A percentile compares a stretch with the other conserved stretches of the same genome.
These are phyloP conservation scores for Cyberlindnera mycetangii DNA, from an alignment of 805 yeast genomes.

Conservation along the genomic window DNA sequence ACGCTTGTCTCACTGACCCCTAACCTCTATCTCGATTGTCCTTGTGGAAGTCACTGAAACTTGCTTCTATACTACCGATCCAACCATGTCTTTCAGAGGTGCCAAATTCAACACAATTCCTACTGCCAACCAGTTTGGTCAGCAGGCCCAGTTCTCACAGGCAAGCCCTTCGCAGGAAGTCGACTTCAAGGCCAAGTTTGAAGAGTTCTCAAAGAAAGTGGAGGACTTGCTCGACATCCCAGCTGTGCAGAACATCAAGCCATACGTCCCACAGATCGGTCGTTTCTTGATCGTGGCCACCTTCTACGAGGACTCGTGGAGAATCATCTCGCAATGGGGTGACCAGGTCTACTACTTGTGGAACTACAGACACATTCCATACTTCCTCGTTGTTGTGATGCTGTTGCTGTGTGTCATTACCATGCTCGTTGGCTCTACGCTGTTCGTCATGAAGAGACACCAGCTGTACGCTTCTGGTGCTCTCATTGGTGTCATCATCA, in stretches of 20 bases:
- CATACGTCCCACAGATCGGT: constrained; percentile 84
- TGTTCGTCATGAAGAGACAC: constrained; percentile 66
- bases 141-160: constrained; percentile 14
- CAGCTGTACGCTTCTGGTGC: constrained; percentile 69
- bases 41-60: not conserved
- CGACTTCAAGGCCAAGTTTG: constrained; percentile 9
- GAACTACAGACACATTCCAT: constrained; percentile 75
- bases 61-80: not conserved
- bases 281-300: constrained; percentile 91
- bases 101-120: constrained; percentile 29
- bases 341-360: constrained; percentile 86
- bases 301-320: constrained; percentile 81
- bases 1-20: too few species aligned
- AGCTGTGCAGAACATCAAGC: constrained; percentile 47
- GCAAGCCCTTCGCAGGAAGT: constrained; percentile 21
- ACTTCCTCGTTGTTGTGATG: constrained; percentile 72
- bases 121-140: constrained; percentile 19
- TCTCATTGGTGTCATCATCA: constrained; percentile 64
- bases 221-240: constrained; percentile 54
- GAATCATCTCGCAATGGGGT: constrained; percentile 85
- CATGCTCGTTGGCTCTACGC: constrained; percentile 72
- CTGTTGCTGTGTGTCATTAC: constrained; percentile 57
- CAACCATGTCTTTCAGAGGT: constrained; percentile 26
- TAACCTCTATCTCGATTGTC: not conserved
- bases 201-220: constrained; percentile 42